Evolutionary conservation across 148 eudicot species (phyloP).

Genomic region (Rhododendron vialii): DNA sequence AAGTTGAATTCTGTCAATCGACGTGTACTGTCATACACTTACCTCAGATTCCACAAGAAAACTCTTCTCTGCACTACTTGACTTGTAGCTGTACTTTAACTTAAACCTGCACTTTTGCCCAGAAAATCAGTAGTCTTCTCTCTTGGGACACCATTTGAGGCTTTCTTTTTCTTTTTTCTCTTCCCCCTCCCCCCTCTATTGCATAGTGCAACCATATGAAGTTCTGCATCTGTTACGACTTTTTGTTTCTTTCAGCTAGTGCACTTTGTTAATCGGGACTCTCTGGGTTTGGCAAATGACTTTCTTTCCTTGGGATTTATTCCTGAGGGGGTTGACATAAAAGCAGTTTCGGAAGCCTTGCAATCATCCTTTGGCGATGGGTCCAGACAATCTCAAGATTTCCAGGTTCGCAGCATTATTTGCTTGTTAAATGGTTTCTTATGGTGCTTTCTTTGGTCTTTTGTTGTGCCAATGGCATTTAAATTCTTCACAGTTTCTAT

Average conservation of each 20-base stretch:
- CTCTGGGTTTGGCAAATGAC: slow-evolving; percentile 91
- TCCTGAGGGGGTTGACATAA: slow-evolving; percentile 77
- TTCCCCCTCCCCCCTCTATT: background rate
- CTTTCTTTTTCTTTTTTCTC: background rate
- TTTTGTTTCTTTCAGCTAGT: slow-evolving; percentile 66
- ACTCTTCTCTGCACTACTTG: background rate
- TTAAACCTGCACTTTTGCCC: background rate
- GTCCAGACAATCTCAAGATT: slow-evolving; percentile 75
- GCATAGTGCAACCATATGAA: background rate
- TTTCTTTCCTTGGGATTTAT: slow-evolving; percentile 90
- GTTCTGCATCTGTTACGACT: background rate
- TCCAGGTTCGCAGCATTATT: slow-evolving; percentile 54
- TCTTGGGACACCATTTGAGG: background rate
- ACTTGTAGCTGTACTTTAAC: background rate
- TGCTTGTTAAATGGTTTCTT: background rate
- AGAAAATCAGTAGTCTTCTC: background rate
- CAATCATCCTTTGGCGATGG: slow-evolving; percentile 84
- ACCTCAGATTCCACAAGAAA: background rate
- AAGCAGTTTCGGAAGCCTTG: slow-evolving; percentile 79
- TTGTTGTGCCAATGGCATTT: background rate
- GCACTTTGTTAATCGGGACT: slow-evolving; percentile 98
- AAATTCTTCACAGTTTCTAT: background rate
- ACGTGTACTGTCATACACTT: background rate
- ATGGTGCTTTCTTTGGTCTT: slow-evolving; percentile 7
- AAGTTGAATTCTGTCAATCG: background rate